A percentile compares a stretch with the other conserved stretches of the same genome.
Conservation (phyloP, 2,329 filamentous ascomycete genomes). For the Furcasterigmium furcatum region DNA sequence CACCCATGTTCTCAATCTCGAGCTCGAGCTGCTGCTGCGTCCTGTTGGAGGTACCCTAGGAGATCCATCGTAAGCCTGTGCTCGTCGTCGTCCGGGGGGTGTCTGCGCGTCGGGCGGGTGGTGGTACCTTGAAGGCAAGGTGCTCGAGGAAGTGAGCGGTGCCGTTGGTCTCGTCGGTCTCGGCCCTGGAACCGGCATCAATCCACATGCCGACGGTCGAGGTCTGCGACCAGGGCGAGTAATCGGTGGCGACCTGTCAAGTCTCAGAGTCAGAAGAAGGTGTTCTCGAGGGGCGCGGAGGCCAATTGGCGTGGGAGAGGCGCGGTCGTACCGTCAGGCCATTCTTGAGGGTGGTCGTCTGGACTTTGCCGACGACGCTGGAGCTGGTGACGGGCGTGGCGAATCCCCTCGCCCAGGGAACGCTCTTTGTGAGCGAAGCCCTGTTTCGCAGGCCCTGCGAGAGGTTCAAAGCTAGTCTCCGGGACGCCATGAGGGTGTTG, state of each 20-base stretch:
- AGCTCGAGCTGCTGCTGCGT: conserved; percentile 97
- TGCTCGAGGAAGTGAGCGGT: conserved; percentile 99
- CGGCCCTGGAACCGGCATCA: conserved; percentile 95
- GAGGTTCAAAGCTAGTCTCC: conserved; percentile 94
- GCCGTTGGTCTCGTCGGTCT: conserved; percentile 98
- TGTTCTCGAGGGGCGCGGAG: conserved; percentile 8
- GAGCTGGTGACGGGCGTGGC: conserved; percentile 71
- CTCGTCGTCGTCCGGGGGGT: conserved; percentile 1
- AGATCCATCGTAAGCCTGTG: background rate
- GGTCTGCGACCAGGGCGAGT: conserved; percentile 97
- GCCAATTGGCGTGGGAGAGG: conserved; percentile 32
- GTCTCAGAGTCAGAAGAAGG: conserved; percentile 13
- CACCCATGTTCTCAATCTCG: conserved; percentile 99
- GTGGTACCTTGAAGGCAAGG: conserved; percentile 92
- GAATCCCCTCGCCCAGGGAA: conserved; percentile 79
- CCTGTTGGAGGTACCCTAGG: conserved; percentile 84
- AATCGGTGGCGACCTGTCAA: conserved; percentile 87
- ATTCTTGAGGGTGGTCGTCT: conserved; percentile 95
- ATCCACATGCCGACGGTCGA: conserved; percentile 99
- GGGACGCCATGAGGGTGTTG: conserved; percentile 79
- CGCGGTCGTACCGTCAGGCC: conserved; percentile 76
- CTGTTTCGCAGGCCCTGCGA: conserved; percentile 86
- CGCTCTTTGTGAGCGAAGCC: conserved; percentile 75
- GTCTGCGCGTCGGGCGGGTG: conserved; percentile 1
- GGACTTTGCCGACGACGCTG: conserved; percentile 70